Base-by-base conservation (phyloP, 768 basidiomycete genomes). In the Leccinum obscurum region DNA sequence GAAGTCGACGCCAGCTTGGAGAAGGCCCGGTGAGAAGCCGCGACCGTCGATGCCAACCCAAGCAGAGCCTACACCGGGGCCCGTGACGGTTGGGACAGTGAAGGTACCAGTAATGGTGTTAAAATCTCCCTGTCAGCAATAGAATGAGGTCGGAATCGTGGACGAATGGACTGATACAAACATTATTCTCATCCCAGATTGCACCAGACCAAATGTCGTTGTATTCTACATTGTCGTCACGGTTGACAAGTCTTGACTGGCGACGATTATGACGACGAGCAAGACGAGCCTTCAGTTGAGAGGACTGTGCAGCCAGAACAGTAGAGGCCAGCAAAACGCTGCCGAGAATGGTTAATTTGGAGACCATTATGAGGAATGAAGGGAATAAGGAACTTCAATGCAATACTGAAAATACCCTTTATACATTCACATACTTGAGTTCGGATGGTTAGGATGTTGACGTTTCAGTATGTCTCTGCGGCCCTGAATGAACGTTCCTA, bases 171-270 rank as follows among this genome's bases (percentile, higher is more conserved):
- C 44, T 22, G n/a, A 28, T 30, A 64, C 55, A 14, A 54, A 69
- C 69, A 6, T 22, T 15, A 41, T 13, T 22, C 61, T 59, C 34
- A 0, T 3, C 50, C 67, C 37, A 59, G 34, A 62, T 32, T 55
- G 61, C 70, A 55, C 67, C 69, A 53, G 67, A 57, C 65, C 70
- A 70, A 41, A 54, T 60, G 22, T 26, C n/a, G 37, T 57, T 60
- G 56, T 70, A 70, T 34, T 55, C 30, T 30, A 60, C 39, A 34
- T 53, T 13, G 5, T 56, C 56, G 17, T 66, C 1, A 24, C 39
- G 59, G 39, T 58, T 55, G 28, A 55, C 13, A n/a, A 53, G 64
- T 20, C 55, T 54, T 3, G 66, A 62, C 46, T 61, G 69, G 37
- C 60, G 62, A 26, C 15, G 34, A 52, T 58, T 53, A 53, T 59